Evolutionary conservation across 1,284 basidiomycete species (phyloP).

Genomic region (Paramarasmius palmivorus): DNA sequence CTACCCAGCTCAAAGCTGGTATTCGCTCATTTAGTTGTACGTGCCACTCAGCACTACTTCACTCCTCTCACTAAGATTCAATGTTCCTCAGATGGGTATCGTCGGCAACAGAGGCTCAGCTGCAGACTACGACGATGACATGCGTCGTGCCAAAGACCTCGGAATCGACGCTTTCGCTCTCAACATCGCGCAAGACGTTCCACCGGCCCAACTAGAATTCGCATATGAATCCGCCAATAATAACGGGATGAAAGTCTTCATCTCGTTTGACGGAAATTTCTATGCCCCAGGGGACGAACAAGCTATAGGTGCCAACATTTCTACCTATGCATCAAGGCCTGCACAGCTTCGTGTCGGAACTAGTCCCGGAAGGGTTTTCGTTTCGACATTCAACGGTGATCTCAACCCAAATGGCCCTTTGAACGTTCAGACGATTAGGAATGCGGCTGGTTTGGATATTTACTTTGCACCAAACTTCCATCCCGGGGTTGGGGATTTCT

Average conservation of each 20-base stretch:
- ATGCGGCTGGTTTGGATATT: not conserved
- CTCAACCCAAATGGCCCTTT: too few relatives aligned
- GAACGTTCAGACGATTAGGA: not conserved
- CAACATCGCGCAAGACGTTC: constrained; percentile 22
- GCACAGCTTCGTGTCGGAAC: not conserved
- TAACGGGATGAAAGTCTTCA: constrained; percentile 32
- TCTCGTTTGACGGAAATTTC: constrained; percentile 34
- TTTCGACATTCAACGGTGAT: not conserved
- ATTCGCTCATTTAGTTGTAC: constrained; percentile 23
- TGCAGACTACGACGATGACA: constrained; percentile 13
- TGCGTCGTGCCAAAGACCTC: not conserved
- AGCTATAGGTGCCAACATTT: constrained; percentile 9
- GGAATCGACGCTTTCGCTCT: constrained; percentile 13
- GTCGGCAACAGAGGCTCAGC: constrained; percentile 17
- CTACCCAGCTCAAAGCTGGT: constrained; percentile 9
- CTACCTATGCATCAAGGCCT: not conserved
- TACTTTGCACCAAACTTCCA: constrained; percentile 5
- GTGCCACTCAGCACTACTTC: not conserved
- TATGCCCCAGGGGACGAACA: constrained; percentile 17
- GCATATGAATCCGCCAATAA: constrained; percentile 30
- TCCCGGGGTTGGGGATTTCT: not conserved
- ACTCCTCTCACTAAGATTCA: not conserved
- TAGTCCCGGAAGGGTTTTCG: not conserved
- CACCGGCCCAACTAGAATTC: constrained; percentile 25
- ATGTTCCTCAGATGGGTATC: constrained; percentile 18